Evolutionary conservation across 148 eudicot species (phyloP).

Genomic region (Rhododendron simsii): DNA sequence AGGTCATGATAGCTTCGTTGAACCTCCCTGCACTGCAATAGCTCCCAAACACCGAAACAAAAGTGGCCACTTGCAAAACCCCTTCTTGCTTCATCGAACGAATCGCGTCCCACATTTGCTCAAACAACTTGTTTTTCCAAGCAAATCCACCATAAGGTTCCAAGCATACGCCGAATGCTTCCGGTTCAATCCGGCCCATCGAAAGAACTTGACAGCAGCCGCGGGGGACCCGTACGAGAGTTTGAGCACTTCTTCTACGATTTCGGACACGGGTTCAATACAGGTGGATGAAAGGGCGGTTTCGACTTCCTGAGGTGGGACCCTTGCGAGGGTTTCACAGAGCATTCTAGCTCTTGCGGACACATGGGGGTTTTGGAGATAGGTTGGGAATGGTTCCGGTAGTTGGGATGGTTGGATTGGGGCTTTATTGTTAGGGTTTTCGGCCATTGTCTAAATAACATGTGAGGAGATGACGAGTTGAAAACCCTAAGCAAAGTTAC

Average conservation of each 20-base stretch:
- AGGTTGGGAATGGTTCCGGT: slow-evolving; percentile 32
- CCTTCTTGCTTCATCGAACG: slow-evolving; percentile 73
- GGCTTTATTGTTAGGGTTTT: slow-evolving; percentile 11
- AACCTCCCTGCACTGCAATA: slow-evolving; percentile 56
- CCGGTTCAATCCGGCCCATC: slow-evolving; percentile 51
- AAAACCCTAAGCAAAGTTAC: slow-evolving; percentile 17
- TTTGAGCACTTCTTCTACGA: slow-evolving; percentile 68
- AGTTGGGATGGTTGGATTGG: background rate
- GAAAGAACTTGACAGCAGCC: slow-evolving; percentile 59
- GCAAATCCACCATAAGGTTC: slow-evolving; percentile 86
- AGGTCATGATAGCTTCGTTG: slow-evolving; percentile 69
- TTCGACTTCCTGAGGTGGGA: slow-evolving; percentile 35
- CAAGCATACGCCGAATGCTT: slow-evolving; percentile 55
- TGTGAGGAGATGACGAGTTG: background rate
- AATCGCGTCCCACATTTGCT: slow-evolving; percentile 86
- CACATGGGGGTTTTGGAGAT: slow-evolving; percentile 35
- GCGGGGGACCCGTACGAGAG: slow-evolving; percentile 53
- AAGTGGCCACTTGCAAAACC: slow-evolving; percentile 43
- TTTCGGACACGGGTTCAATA: slow-evolving; percentile 46
- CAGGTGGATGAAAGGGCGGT: slow-evolving; percentile 37
- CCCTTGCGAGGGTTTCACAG: slow-evolving; percentile 48
- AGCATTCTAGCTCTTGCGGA: slow-evolving; percentile 47
- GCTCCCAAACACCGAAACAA: slow-evolving; percentile 63
- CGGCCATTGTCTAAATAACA: slow-evolving; percentile 25
- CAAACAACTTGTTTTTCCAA: slow-evolving; percentile 71